Evolutionary conservation across 257 asterid species (phyloP), one percentile per base, ranked within the genome.

Genomic region (Solanum clarkiae): DNA sequence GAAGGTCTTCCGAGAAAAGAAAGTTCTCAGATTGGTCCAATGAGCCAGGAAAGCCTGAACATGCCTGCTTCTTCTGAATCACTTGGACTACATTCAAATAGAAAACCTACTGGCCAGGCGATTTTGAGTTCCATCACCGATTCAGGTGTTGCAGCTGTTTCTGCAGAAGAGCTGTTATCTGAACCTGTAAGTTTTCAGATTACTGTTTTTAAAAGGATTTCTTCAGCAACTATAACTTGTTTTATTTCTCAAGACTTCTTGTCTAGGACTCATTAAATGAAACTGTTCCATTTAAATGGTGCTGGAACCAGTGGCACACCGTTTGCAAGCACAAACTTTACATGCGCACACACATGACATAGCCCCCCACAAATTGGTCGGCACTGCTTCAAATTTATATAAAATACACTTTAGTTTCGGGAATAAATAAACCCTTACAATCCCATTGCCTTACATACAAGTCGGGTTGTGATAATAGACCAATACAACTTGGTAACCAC

Each of bases 31-130:
- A 91, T 87, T 11, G 96, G 94, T 29, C 92, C 93, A 77, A 87
- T 89, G 87, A 90, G 91, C 86, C 91, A 87, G 80, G 95, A 90
- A 80, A 90, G 88, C 86, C 88, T 85, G 79, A 88, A 88, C 36
- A 81, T 86, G 29, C 92, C 93, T 55, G 79, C 88, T 84, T 89
- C 97, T 69, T 90, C 97, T 13, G 94, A 93, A 84, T 88, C 94
- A 49, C 87, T 88, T 77, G 91, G 91, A 68, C 66, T 93, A 26
- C 87, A 89, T 81, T 91, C 97, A 16, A 91, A 91, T 53, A 86
- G 85, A 36, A 87, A 90, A 79, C 85, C 91, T 81, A 84, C 88
- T n/a, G 88, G 89, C 87, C 95, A 88, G 83, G 88, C 89, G 69
- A 90, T 88, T 87, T 87, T 84, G 17, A 87, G 91, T 44, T 63